Evolutionary conservation across 108 stramenopile genomes (phyloP).

Genomic region (Skeletonema costatum): DNA sequence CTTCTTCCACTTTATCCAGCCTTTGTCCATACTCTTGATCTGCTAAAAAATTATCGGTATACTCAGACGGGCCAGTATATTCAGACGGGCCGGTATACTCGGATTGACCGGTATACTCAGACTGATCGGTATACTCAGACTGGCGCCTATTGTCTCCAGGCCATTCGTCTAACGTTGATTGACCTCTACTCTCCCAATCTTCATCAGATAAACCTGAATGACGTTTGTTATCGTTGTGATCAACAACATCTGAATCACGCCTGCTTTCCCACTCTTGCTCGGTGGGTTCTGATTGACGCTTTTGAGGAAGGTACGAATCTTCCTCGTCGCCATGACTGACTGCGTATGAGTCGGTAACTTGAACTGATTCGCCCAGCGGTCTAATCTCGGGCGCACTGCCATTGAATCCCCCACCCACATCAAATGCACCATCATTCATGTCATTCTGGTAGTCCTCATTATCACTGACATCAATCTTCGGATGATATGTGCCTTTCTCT

Average conservation of each 20-base stretch:
- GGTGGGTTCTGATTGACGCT: constrained; percentile 4
- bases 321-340: background rate
- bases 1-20: constrained; percentile 1
- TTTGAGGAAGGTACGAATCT: background rate
- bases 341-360: background rate
- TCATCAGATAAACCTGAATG: background rate
- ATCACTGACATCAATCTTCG: background rate
- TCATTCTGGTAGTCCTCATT: background rate
- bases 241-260: background rate
- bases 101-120: too few species aligned
- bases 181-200: background rate
- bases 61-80: background rate
- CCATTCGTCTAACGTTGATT: background rate
- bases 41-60: background rate
- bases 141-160: background rate
- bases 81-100: too few species aligned
- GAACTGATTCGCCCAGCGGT: background rate
- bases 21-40: background rate
- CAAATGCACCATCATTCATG: background rate
- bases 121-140: background rate
- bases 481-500: background rate
- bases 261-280: background rate
- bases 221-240: background rate
- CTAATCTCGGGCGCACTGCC: background rate
- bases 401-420: constrained; percentile 2